These are phyloP conservation scores for Graphium sp. DNA, from an alignment of 2,329 filamentous ascomycete genomes.

Conservation along the genomic window DNA sequence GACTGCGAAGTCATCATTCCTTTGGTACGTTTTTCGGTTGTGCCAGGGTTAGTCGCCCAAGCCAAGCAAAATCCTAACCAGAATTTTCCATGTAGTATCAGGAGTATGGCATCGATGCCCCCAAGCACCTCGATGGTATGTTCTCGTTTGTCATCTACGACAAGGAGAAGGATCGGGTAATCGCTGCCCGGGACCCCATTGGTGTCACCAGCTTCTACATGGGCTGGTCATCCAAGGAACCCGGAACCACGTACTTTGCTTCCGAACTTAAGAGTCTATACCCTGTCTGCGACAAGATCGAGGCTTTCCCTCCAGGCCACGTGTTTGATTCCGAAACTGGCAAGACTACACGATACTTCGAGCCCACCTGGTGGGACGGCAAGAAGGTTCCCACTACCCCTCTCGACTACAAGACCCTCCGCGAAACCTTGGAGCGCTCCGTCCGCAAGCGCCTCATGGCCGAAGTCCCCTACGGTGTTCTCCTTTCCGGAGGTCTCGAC, in stretches of 20 bases:
- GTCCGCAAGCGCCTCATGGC: conserved; percentile 97
- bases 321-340: conserved; percentile 90
- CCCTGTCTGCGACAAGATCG: conserved; percentile 87
- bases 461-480: conserved; percentile 91
- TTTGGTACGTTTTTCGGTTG: conserved; percentile 42
- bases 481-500: conserved; percentile 88
- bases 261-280: conserved; percentile 91
- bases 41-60: not conserved
- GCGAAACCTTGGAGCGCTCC: conserved; percentile 71
- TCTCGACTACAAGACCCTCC: conserved; percentile 67
- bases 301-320: conserved; percentile 87
- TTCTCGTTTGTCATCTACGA: conserved; percentile 98
- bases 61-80: not conserved
- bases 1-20: conserved; percentile 99
- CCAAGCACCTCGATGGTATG: conserved; percentile 94
- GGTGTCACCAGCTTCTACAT: conserved; percentile 97
- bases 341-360: conserved; percentile 71
- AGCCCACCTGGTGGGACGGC: conserved; percentile 85
- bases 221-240: conserved; percentile 71
- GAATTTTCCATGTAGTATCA: conserved; percentile 55
- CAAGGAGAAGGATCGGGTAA: conserved; percentile 79
- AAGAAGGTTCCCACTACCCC: conserved; percentile 61
- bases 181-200: conserved; percentile 91
- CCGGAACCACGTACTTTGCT: conserved; percentile 81
- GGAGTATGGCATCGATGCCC: conserved; percentile 80